These are phyloP conservation scores for Bondarzewia mesenterica DNA, from an alignment of 1,284 basidiomycete genomes.

Conservation along the genomic window DNA sequence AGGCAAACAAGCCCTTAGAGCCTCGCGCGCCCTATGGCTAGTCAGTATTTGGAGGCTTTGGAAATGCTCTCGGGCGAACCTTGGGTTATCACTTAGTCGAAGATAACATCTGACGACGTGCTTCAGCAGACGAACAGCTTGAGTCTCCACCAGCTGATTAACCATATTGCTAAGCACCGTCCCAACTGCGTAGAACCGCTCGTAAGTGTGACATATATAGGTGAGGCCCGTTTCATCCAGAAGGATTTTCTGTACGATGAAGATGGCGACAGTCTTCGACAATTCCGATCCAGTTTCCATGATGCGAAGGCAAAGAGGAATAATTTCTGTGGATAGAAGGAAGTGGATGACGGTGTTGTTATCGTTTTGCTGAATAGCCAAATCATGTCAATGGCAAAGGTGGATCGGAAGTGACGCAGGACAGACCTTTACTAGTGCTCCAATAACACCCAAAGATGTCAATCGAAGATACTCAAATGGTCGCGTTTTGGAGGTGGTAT, in stretches of 20 bases:
- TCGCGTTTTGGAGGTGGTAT: slow-evolving; percentile 97
- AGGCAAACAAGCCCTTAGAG: slow-evolving; percentile 92
- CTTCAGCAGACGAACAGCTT: slow-evolving; percentile 93
- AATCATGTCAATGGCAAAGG: neutral
- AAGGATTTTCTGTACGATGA: slow-evolving; percentile 99
- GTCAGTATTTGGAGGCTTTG: too few species aligned
- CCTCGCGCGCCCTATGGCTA: slow-evolving; percentile 89
- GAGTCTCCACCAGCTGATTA: slow-evolving; percentile 91
- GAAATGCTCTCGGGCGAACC: slow-evolving; percentile 46
- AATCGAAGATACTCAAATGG: slow-evolving; percentile 98
- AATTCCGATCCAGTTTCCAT: slow-evolving; percentile 99
- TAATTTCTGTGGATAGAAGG: slow-evolving; percentile 98
- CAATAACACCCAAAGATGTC: slow-evolving; percentile 97
- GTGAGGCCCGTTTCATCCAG: slow-evolving; percentile 96
- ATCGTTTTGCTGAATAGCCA: slow-evolving; percentile 79
- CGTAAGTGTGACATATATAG: slow-evolving; percentile 99
- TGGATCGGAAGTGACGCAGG: too few species aligned
- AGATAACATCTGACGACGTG: slow-evolving; percentile 98
- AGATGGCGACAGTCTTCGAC: slow-evolving; percentile 99
- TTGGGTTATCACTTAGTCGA: slow-evolving; percentile 90
- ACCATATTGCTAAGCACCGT: slow-evolving; percentile 99
- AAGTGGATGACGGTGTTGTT: slow-evolving; percentile 99
- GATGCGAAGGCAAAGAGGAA: slow-evolving; percentile 96
- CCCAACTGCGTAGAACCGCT: slow-evolving; percentile 98
- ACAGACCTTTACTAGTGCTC: slow-evolving; percentile 89